Percentiles rank a stretch among this genome's conserved stretches.
Conservation (phyloP, 2,329 filamentous ascomycete species). For the Beauveria sp. region DNA sequence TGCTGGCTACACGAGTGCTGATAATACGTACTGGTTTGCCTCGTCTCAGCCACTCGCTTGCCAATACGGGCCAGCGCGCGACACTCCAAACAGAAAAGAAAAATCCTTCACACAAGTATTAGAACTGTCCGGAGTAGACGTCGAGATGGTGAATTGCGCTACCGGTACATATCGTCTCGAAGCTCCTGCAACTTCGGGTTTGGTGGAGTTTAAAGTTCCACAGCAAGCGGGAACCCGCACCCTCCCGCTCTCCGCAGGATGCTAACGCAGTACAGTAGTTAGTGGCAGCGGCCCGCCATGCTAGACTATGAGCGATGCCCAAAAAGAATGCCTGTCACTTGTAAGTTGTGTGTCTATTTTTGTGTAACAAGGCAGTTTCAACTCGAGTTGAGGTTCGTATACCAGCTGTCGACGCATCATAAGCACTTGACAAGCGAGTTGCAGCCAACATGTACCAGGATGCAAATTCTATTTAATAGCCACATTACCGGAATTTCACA, state of each 20-base stretch:
- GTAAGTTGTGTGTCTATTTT: background rate
- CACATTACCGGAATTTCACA: conserved; percentile 1
- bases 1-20: background rate
- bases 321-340: background rate
- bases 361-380: background rate
- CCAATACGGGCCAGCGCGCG: background rate
- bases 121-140: background rate
- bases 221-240: conserved; percentile 10
- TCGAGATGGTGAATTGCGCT: background rate
- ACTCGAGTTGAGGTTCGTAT: background rate
- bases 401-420: background rate
- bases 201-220: conserved; percentile 10
- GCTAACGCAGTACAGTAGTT: conserved; percentile 8
- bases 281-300: conserved; percentile 5
- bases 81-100: background rate
- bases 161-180: background rate
- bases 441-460: background rate
- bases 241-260: conserved; percentile 4
- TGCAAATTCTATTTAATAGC: background rate
- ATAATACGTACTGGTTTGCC: background rate
- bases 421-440: background rate
- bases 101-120: background rate
- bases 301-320: background rate
- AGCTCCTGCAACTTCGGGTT: background rate
- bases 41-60: background rate